phyloP scores from a whole-genome alignment of 2,329 filamentous ascomycete genomes.

The Venturia aucupariae region DNA sequence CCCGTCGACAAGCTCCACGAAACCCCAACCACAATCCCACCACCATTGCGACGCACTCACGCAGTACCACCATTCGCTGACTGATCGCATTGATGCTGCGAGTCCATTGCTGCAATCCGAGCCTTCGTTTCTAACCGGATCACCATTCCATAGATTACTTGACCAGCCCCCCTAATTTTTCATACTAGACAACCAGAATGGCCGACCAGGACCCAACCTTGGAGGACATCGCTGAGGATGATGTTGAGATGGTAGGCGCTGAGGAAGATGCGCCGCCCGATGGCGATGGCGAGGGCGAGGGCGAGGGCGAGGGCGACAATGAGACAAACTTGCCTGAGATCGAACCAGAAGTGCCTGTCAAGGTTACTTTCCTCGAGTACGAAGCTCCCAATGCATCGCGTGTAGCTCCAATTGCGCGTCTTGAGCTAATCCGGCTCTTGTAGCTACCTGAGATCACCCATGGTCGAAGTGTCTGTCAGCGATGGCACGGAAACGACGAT shows the following conservation, averaged over 20 bases:
- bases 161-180: neutral
- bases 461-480: constrained; percentile 37
- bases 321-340: constrained; percentile 30
- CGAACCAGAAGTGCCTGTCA: constrained; percentile 33
- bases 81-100: neutral
- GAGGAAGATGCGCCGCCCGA: constrained; percentile 4
- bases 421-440: neutral
- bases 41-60: neutral
- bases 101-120: neutral
- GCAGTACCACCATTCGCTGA: neutral
- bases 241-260: constrained; percentile 8
- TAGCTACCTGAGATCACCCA: constrained; percentile 40
- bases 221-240: constrained; percentile 3
- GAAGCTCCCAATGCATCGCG: constrained; percentile 16
- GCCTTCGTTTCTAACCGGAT: too few relatives aligned
- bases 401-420: neutral
- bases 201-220: constrained; percentile 1
- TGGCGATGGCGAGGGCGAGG: neutral
- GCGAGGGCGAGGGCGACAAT: neutral
- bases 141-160: neutral
- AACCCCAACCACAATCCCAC: neutral
- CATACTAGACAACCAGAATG: neutral
- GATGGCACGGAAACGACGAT: constrained; percentile 49
- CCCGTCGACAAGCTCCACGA: neutral
- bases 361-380: constrained; percentile 38